Evolutionary conservation across 129 eudicot species (phyloP).

Genomic region (Centaurea solstitialis): DNA sequence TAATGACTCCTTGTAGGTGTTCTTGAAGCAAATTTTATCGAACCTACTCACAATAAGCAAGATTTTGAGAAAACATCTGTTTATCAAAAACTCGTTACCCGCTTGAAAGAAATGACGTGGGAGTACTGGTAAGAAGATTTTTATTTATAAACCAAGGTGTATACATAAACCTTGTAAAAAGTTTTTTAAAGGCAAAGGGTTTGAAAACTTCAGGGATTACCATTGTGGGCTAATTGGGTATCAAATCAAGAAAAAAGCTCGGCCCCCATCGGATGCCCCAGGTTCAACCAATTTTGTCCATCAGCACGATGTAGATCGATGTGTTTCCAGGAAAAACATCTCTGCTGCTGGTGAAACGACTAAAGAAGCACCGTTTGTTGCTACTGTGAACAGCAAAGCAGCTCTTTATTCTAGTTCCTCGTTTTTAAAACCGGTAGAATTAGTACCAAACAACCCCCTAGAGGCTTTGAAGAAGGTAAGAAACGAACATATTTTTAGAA

Average conservation of each 20-base stretch:
- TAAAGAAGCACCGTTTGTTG: slow-evolving; percentile 21
- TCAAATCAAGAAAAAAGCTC: slow-evolving; percentile 52
- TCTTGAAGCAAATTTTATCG: slow-evolving; percentile 80
- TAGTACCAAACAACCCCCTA: slow-evolving; percentile 11
- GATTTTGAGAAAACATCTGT: slow-evolving; percentile 90
- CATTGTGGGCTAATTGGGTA: slow-evolving; percentile 93
- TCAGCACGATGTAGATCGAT: slow-evolving; percentile 34
- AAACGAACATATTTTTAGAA: neutral
- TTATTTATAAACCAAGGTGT: neutral
- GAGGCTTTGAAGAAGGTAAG: slow-evolving; percentile 39
- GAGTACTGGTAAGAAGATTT: slow-evolving; percentile 63
- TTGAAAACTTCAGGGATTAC: slow-evolving; percentile 59
- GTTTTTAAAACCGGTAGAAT: slow-evolving; percentile 19
- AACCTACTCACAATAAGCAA: slow-evolving; percentile 91
- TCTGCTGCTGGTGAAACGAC: slow-evolving; percentile 23
- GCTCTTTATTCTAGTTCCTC: slow-evolving; percentile 23
- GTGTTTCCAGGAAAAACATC: slow-evolving; percentile 28
- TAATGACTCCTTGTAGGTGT: slow-evolving; percentile 49
- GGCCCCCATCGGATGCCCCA: slow-evolving; percentile 18
- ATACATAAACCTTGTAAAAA: neutral
- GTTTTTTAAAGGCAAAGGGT: slow-evolving; percentile 7
- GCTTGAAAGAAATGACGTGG: slow-evolving; percentile 70
- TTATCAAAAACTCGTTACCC: slow-evolving; percentile 78
- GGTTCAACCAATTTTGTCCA: slow-evolving; percentile 31
- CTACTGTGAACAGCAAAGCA: slow-evolving; percentile 21